Conservation (phyloP, 768 basidiomycete species). For the Naganishia vishniacii region DNA sequence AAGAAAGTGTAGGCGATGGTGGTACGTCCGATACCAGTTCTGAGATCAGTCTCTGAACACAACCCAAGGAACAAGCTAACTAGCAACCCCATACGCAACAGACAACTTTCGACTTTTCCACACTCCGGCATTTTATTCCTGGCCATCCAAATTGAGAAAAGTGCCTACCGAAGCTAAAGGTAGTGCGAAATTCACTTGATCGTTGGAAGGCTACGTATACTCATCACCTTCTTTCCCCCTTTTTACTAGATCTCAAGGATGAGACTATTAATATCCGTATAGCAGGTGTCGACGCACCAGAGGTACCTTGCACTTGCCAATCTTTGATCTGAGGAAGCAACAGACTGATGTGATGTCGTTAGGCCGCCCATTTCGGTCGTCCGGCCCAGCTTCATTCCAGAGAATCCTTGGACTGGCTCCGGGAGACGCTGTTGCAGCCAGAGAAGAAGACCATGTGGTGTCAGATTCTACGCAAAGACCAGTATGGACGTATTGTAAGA, state of each 20-base stretch:
- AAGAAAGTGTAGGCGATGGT: conserved; percentile 20
- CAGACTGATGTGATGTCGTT: too few species aligned
- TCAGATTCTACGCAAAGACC: conserved; percentile 70
- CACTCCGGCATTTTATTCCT: conserved; percentile 70
- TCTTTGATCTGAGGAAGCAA: too few species aligned
- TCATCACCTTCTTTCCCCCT: too few species aligned
- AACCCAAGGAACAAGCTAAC: too few species aligned
- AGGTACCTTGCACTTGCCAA: too few species aligned
- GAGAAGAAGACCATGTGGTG: conserved; percentile 62
- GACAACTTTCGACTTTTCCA: conserved; percentile 83
- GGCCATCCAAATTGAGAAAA: conserved; percentile 64
- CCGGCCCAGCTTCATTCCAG: conserved; percentile 65
- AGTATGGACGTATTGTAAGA: conserved; percentile 74
- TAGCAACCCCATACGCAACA: background rate
- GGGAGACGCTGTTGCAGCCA: conserved; percentile 48
- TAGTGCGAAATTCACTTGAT: conserved; percentile 42
- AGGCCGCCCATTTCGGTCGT: conserved; percentile 80
- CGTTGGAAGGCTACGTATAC: background rate
- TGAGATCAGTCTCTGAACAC: too few species aligned
- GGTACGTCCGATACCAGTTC: conserved; percentile 41
- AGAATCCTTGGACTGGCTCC: conserved; percentile 65
- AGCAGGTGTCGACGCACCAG: conserved; percentile 87
- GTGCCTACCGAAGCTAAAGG: conserved; percentile 62
- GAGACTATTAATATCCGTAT: conserved; percentile 82
- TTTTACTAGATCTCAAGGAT: conserved; percentile 61